Evolutionary conservation across 2,329 filamentous ascomycete genomes (phyloP), one percentile per base, ranked within the genome.

Genomic region (Microascus cirrosus): DNA sequence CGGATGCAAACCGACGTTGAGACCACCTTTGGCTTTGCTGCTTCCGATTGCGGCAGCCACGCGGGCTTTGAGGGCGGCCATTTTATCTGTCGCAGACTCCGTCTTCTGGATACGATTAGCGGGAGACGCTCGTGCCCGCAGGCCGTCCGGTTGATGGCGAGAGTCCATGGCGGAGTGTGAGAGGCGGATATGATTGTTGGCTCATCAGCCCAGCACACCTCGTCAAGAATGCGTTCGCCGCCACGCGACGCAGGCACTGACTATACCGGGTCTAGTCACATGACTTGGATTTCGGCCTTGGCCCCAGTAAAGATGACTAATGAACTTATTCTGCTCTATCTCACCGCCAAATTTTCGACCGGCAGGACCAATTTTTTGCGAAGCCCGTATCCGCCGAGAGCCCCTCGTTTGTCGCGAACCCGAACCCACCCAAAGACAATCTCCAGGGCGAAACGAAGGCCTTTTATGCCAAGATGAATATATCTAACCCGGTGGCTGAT

Each of bases 401-500:
- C 36, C 45, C 45, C 45, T 50, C 45, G 22, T 50, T 20, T 20
- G 24, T 50, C n/a, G 45, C 22, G 45, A 24, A 24, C n/a, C 45
- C n/a, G 45, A 22, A 24, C 22, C 42, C 28, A 32, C 28, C 28
- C 28, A 42, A 50, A 50, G 45, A 50, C 20, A 53, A 18, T 25
- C 8, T 20, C 22, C 8, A 45, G 18, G 18, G 25, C 18, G 35
- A 52, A 28, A n/a, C 55, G 48, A 39, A 25, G 6, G 7, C 13
- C 22, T 24, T 28, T 25, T 32, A 52, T 53, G 55, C 36, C 64
- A 73, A 65, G 63, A 86, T 87, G 84, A 87, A 87, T 69, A 83
- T 87, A 66, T 84, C 88, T 61, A 89, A 92, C 68, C 92, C 94
- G 52, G 82, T 96, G 62, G 81, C 88, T 63, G 95, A 91, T 67